Conservation (phyloP, 805 yeast genomes). For the Cyberlindnera misumaiensis region DNA sequence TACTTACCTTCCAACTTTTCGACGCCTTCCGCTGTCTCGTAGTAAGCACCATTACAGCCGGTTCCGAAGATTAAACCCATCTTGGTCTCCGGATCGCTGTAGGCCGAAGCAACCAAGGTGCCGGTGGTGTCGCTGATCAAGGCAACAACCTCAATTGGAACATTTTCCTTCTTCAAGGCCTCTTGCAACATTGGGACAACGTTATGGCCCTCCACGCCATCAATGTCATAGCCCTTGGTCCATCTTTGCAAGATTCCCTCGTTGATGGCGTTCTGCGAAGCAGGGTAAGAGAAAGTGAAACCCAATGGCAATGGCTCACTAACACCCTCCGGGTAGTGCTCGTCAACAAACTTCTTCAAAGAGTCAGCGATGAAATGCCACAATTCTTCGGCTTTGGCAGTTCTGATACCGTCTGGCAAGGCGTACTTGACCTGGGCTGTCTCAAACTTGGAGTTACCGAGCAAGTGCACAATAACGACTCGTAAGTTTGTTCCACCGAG, state of each 20-base stretch:
- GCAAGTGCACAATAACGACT: conserved; percentile 78
- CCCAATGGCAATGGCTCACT: conserved; percentile 68
- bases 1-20: conserved; percentile 75
- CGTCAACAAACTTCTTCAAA: conserved; percentile 60
- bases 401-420: conserved; percentile 71
- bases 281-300: conserved; percentile 92
- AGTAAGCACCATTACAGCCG: conserved; percentile 96
- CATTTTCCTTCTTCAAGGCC: conserved; percentile 54
- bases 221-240: conserved; percentile 97
- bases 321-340: conserved; percentile 64
- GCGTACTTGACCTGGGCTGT: conserved; percentile 81
- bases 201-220: conserved; percentile 88
- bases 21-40: conserved; percentile 63
- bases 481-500: conserved; percentile 97
- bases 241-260: conserved; percentile 86
- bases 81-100: conserved; percentile 79
- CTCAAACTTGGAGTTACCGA: conserved; percentile 80
- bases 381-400: conserved; percentile 67
- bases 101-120: conserved; percentile 91
- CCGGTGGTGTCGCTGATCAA: conserved; percentile 96
- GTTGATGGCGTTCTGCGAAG: conserved; percentile 75
- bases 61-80: conserved; percentile 98
- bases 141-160: conserved; percentile 85
- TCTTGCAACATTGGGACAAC: conserved; percentile 87
- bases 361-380: conserved; percentile 85